Evolutionary conservation across 169 alveolate genomes (phyloP), one percentile per base, ranked within the genome.

Genomic region (Babesia bigemina): DNA sequence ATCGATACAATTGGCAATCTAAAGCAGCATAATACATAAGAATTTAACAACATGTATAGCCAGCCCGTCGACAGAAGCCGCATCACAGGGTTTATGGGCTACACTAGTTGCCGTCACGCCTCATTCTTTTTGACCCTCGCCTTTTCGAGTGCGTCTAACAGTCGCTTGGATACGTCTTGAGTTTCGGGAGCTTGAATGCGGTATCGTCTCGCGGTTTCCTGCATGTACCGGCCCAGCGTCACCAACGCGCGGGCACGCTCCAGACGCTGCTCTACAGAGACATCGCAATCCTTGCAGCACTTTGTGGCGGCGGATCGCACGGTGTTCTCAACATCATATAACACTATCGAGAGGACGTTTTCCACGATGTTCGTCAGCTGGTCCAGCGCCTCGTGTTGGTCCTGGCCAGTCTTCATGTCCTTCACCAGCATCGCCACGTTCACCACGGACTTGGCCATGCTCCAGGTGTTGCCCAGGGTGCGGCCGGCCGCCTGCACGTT

Each of bases 281-380:
- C 74, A 29, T 82, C 89, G 36, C 65, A 79, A 60, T 89, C 94
- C 59, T 85, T 85, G 53, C 87, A 70, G 60, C 82, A 86, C 62
- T 89, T 89, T 26, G 84, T 70, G 12, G 91, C 89, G 39, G 87
- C 94, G 36, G 67, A 53, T 61, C 86, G 69, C 53, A 86, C 88
- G 24, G 94, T 85, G 56, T 63, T n/a, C 73, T 89, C 94, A 13
- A 89, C 84, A 65, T 89, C 94, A 79, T 84, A 89, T 19, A 89
- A 59, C 50, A 89, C 88, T n/a, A 85, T 12, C 4, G 88, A 69
- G 47, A 89, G 61, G 39, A 79, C 66, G 44, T 86, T 84, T 42
- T 60, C 82, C 42, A 86, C 63, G 3, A 82, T 75, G 26, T 60
- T 71, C 72, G 67, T 77, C 33, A 82, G 56, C 56, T 81, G 36